Evolutionary conservation across 305 asterid genomes (phyloP).

Genomic region (Rubia peregrina): DNA sequence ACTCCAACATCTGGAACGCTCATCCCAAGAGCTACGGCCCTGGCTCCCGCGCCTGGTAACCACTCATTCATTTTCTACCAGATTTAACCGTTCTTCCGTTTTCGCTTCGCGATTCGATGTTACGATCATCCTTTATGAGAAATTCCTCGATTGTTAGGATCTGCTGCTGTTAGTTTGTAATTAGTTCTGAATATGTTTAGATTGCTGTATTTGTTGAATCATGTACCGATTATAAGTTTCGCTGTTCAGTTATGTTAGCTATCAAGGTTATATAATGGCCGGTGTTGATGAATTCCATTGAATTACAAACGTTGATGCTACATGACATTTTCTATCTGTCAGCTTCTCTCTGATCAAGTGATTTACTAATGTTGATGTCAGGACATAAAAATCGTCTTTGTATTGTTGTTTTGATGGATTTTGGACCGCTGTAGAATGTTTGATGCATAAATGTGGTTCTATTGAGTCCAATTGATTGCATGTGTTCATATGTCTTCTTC

Average conservation of each 20-base stretch:
- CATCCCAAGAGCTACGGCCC: constrained; percentile 61
- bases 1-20: constrained; percentile 56
- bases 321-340: background rate
- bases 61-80: background rate
- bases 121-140: background rate
- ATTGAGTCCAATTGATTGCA: too few species aligned
- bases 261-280: background rate
- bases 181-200: background rate
- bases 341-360: too few species aligned
- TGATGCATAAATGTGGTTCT: background rate
- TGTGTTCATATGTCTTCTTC: too few species aligned
- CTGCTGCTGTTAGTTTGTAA: background rate
- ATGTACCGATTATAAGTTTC: background rate
- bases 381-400: too few species aligned
- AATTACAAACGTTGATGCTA: background rate
- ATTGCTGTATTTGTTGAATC: background rate
- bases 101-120: background rate
- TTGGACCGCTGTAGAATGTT: background rate
- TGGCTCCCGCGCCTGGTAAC: constrained; percentile 63
- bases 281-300: too few species aligned
- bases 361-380: too few species aligned
- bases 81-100: background rate
- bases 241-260: background rate
- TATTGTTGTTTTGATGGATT: too few species aligned
- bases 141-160: background rate